Evolutionary conservation across 2,329 filamentous ascomycete genomes (phyloP), one percentile per base, ranked within the genome.

Genomic region (Chaetomiaceae sp.): DNA sequence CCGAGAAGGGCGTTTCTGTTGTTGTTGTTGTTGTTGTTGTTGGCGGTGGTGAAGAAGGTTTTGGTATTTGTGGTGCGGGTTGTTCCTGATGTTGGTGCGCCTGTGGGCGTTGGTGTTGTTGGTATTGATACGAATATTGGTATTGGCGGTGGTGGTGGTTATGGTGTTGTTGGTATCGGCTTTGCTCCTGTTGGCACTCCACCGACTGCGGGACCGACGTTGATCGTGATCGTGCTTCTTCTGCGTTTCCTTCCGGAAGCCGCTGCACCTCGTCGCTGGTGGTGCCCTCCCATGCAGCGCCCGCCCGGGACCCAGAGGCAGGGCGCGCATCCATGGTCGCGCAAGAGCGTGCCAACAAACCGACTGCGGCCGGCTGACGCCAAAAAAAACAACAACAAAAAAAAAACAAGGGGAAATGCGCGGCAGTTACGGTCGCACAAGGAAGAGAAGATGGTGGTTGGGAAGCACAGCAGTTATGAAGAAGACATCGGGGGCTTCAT

Each of bases 301-400:
- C 32, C 14, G 41, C 20, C 46, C 30, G 29, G 32, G 47, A 13
- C 29, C 21, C 42, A 20, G 27, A 25, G 42, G 23, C 47, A 38
- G 20, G 18, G 43, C 27, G 30, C 27, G 29, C 44, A 30, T 45
- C 23, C 53, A 52, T 55, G 49, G 27, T 14, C n/a, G 18, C 37
- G 7, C 33, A 10, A 32, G 14, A 30, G 14, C 41, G 47, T 36
- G 36, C 34, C 44, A 29, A 33, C n/a, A n/a, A n/a, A 33, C 45
- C 47, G 47, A 21, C 41, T 30, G 47, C 47, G 47, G 52, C 52
- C 52, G 41, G 52, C 21, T 9, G 32, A 42, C 29, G 46, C 42
- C 47, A n/a, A 33, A 18, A 30, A 38, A 29, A 18, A 20, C 6
- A 14, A 14, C 16, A 14, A 10, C 27, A n/a, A n/a, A n/a, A n/a